A percentile compares a stretch with the other conserved stretches of the same genome.
Evolutionary conservation across 1,139 yeast species (phyloP).

Genomic region (Saccharomyces hybrid): DNA sequence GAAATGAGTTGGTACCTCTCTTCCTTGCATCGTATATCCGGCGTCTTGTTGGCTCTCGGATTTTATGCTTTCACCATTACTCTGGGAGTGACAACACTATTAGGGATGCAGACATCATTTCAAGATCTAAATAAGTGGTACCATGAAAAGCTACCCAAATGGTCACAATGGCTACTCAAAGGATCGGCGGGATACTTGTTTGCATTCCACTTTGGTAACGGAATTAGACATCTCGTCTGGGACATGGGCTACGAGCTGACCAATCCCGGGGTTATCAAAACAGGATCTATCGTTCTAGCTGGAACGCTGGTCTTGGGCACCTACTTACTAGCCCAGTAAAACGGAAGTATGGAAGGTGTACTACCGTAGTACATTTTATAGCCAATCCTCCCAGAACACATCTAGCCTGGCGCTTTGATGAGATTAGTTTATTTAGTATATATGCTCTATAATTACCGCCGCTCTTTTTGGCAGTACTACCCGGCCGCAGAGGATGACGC

Average conservation of each 20-base stretch:
- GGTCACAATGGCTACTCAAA: slow-evolving; percentile 56
- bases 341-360: not conserved
- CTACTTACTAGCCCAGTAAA: slow-evolving; percentile 31
- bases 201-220: slow-evolving; percentile 77
- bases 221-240: slow-evolving; percentile 90
- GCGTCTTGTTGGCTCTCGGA: slow-evolving; percentile 70
- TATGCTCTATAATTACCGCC: not conserved
- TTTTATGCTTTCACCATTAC: slow-evolving; percentile 72
- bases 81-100: slow-evolving; percentile 62
- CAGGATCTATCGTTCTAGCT: slow-evolving; percentile 76
- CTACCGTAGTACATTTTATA: too few relatives aligned
- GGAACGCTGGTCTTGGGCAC: slow-evolving; percentile 56
- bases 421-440: not conserved
- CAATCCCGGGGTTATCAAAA: slow-evolving; percentile 74
- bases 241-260: slow-evolving; percentile 72
- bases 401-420: not conserved
- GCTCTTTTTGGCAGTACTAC: not conserved
- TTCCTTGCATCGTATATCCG: slow-evolving; percentile 77
- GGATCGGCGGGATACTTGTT: slow-evolving; percentile 72
- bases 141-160: slow-evolving; percentile 52
- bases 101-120: slow-evolving; percentile 60
- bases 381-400: not conserved
- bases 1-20: slow-evolving; percentile 82
- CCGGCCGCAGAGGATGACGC: not conserved
- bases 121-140: slow-evolving; percentile 45